Conservation (phyloP, 495 filamentous ascomycete species). For the Aspergillus heteromorphus region DNA sequence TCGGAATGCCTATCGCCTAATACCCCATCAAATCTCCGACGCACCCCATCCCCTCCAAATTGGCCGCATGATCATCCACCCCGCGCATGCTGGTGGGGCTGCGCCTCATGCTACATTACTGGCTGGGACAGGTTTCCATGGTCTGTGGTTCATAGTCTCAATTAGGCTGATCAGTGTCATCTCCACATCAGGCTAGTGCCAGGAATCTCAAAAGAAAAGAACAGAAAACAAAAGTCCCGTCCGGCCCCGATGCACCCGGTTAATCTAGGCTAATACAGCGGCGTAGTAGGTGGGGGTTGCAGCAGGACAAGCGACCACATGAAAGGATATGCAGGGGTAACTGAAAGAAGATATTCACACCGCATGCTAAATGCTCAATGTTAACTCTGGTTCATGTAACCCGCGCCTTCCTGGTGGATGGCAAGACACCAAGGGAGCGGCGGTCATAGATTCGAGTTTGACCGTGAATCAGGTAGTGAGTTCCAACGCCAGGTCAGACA, state of each 20-base stretch:
- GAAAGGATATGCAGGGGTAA: slow-evolving; percentile 26
- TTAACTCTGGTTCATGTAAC: slow-evolving; percentile 24
- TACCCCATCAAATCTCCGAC: too few relatives aligned
- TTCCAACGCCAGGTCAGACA: slow-evolving; percentile 40
- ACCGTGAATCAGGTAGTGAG: slow-evolving; percentile 8
- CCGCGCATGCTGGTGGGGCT: not conserved
- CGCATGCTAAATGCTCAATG: slow-evolving; percentile 43
- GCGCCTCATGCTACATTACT: not conserved
- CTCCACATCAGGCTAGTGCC: slow-evolving; percentile 7
- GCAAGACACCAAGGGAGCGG: slow-evolving; percentile 1
- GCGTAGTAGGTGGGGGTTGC: slow-evolving; percentile 4
- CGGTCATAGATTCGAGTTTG: slow-evolving; percentile 2
- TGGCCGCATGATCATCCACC: not conserved
- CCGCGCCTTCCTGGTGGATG: slow-evolving; percentile 13
- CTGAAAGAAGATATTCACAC: slow-evolving; percentile 32
- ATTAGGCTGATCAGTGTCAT: slow-evolving; percentile 4
- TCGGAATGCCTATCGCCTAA: too few relatives aligned
- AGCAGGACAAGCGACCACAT: slow-evolving; percentile 11
- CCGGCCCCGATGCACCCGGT: slow-evolving; percentile 6
- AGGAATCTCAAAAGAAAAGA: not conserved
- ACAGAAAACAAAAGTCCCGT: not conserved
- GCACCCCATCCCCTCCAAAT: too few relatives aligned
- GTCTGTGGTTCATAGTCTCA: not conserved
- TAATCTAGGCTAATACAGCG: slow-evolving; percentile 10
- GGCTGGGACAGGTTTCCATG: not conserved